These are phyloP conservation scores for Tilletiopsis washingtonensis DNA, from an alignment of 1,284 basidiomycete genomes.

Conservation along the genomic window DNA sequence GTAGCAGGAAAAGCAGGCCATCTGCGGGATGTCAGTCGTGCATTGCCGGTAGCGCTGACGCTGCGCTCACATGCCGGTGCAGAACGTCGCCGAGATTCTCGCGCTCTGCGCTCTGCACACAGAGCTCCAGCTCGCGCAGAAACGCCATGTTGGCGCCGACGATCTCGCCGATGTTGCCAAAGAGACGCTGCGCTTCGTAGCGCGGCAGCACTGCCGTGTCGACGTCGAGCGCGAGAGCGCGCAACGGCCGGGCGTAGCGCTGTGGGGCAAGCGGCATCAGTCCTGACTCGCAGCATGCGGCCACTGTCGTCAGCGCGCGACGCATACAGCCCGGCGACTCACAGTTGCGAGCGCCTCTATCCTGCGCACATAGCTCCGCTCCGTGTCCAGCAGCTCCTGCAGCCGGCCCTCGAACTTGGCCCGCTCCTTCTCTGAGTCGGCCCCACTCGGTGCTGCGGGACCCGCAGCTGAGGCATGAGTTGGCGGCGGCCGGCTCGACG, in stretches of 20 bases:
- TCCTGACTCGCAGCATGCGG: no score
- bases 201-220: conserved; percentile 75
- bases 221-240: conserved; percentile 72
- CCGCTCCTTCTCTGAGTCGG: no score
- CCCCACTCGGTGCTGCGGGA: no score
- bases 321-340: no score
- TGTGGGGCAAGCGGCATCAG: no score
- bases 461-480: no score
- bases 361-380: conserved; percentile 40
- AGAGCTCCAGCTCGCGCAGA: conserved; percentile 68
- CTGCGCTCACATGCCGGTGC: conserved; percentile 58
- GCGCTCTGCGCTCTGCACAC: conserved; percentile 49
- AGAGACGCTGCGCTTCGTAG: conserved; percentile 85
- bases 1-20: conserved; percentile 68
- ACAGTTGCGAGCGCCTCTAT: conserved; percentile 26
- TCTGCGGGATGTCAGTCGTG: conserved; percentile 17
- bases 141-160: conserved; percentile 81
- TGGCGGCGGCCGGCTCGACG: no score
- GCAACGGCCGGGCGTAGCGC: conserved; percentile 77
- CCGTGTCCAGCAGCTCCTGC: conserved; percentile 42
- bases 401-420: conserved; percentile 20
- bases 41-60: neutral
- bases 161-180: conserved; percentile 85
- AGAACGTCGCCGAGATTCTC: conserved; percentile 72
- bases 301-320: no score